Percentiles rank a stretch among this genome's conserved stretches.
Conservation (phyloP, 495 filamentous ascomycete species). For the Letharia columbiana region DNA sequence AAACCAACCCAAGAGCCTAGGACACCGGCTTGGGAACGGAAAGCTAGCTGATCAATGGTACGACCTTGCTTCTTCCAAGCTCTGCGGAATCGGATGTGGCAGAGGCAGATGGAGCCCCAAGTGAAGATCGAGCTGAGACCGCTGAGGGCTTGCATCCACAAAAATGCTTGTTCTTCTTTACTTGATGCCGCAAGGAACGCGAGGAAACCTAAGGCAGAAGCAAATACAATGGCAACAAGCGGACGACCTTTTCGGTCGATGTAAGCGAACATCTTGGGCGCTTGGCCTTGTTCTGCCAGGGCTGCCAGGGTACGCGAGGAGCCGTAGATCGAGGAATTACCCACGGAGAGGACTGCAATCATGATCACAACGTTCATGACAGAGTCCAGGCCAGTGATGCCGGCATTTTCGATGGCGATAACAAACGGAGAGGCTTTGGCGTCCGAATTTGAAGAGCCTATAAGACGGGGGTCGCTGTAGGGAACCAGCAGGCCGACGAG, state of each 20-base stretch:
- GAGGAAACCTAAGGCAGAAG: constrained; percentile 63
- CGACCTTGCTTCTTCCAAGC: constrained; percentile 68
- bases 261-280: constrained; percentile 66
- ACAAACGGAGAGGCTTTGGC: constrained; percentile 80
- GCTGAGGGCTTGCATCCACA: constrained; percentile 85
- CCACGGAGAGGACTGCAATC: constrained; percentile 78
- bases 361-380: constrained; percentile 89
- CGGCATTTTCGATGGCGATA: constrained; percentile 74
- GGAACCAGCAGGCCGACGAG: constrained; percentile 56
- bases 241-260: constrained; percentile 80
- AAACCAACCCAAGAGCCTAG: constrained; percentile 80
- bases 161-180: constrained; percentile 56
- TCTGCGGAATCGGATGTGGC: constrained; percentile 84
- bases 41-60: constrained; percentile 66
- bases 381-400: constrained; percentile 65
- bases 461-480: constrained; percentile 52
- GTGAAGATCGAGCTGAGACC: constrained; percentile 87
- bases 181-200: constrained; percentile 67
- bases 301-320: constrained; percentile 80
- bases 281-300: constrained; percentile 77
- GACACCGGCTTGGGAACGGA: constrained; percentile 69
- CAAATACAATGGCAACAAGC: constrained; percentile 60
- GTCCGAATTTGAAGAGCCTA: constrained; percentile 50
- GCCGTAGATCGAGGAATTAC: constrained; percentile 80
- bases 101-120: constrained; percentile 81